Conservation (phyloP, 441 rosid genomes). For the Eutrema salsugineum region DNA sequence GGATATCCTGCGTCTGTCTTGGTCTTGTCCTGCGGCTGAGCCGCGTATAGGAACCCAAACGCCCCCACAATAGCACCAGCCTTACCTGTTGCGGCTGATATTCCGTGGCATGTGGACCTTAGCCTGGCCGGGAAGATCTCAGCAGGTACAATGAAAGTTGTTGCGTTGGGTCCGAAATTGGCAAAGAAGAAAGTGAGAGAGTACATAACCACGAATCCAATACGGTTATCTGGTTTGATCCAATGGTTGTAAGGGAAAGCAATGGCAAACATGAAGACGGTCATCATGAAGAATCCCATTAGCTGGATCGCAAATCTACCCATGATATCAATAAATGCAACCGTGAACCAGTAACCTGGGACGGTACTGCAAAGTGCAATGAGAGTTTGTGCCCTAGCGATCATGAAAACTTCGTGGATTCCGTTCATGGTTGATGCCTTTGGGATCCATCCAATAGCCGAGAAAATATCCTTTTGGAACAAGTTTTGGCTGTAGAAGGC, state of each 20-base stretch:
- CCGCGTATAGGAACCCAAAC: neutral
- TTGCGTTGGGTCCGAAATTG: constrained; percentile 58
- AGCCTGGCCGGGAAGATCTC: constrained; percentile 24
- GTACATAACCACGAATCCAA: constrained; percentile 42
- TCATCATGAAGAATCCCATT: too few relatives aligned
- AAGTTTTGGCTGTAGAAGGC: too few relatives aligned
- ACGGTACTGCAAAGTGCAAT: too few relatives aligned
- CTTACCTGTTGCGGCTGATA: neutral
- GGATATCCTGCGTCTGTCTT: neutral
- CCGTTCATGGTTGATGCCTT: too few relatives aligned
- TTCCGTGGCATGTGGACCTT: neutral
- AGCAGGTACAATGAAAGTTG: constrained; percentile 58
- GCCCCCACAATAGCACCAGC: constrained; percentile 5
- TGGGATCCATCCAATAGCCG: too few relatives aligned
- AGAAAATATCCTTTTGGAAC: too few relatives aligned
- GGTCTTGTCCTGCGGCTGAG: neutral
- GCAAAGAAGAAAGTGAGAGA: constrained; percentile 56
- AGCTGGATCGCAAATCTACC: constrained; percentile 25
- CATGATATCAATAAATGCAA: constrained; percentile 20
- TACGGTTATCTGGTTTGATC: constrained; percentile 20
- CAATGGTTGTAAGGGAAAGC: neutral
- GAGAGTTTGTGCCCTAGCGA: too few relatives aligned
- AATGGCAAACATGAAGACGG: too few relatives aligned
- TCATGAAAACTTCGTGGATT: too few relatives aligned
- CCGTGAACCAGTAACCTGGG: too few relatives aligned